Percentiles rank a stretch among this genome's conserved stretches.
Conservation (phyloP, 768 basidiomycete genomes). For the Rhodosporidiobolus sp. region DNA sequence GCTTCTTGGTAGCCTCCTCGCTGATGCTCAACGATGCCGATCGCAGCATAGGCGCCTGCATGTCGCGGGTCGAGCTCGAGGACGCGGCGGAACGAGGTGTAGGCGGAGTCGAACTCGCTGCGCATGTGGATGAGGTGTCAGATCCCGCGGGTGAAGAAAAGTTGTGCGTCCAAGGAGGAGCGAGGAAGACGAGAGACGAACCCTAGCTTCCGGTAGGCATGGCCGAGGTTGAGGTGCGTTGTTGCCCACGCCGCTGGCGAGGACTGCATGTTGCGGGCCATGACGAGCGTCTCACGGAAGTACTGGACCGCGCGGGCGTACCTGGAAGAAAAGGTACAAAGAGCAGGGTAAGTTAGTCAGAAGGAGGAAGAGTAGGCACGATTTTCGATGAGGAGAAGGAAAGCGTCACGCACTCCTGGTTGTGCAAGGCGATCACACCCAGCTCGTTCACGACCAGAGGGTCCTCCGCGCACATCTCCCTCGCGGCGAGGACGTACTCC, state of each 20-base stretch:
- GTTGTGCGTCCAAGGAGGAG: neutral
- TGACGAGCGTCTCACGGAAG: constrained; percentile 71
- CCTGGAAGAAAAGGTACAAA: constrained; percentile 53
- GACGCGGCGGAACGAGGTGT: constrained; percentile 69
- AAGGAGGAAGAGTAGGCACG: neutral
- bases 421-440: constrained; percentile 87
- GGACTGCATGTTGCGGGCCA: constrained; percentile 78
- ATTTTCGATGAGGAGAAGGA: neutral
- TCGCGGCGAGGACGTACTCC: constrained; percentile 80
- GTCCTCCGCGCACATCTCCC: constrained; percentile 69
- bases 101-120: constrained; percentile 62
- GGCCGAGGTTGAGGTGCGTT: constrained; percentile 89
- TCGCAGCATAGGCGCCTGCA: constrained; percentile 73
- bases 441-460: constrained; percentile 87
- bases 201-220: constrained; percentile 66
- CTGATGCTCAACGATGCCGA: constrained; percentile 84
- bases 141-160: neutral
- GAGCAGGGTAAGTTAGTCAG: neutral
- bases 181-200: constrained; percentile 6
- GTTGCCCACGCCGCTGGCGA: constrained; percentile 81
- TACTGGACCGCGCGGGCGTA: constrained; percentile 67
- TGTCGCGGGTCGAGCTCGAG: constrained; percentile 83
- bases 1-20: constrained; percentile 70
- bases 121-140: constrained; percentile 43
- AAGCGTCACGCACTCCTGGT: constrained; percentile 48